Evolutionary conservation across 164 flowering plant genomes (phyloP), one percentile per base, ranked within the genome.

Genomic region (Stephania yunnanensis): DNA sequence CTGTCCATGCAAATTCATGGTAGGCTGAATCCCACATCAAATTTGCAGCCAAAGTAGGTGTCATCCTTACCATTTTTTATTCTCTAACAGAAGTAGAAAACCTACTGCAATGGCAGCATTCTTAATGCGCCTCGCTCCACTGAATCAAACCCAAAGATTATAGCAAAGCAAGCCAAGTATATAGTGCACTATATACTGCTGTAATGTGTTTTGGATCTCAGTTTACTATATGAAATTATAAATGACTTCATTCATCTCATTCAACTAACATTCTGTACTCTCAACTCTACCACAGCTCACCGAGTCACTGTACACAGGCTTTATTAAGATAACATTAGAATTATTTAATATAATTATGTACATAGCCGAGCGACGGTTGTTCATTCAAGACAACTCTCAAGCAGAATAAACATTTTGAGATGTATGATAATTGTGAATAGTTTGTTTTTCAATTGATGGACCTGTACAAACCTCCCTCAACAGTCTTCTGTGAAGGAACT

Each of bases 1-100:
- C 85, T 45, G 46, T 86, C 31, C 86, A 72, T 29, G 87, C 90
- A 22, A 86, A 86, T 69, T 86, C 88, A 0, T 87, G 90, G 66
- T 85, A 87, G 67, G 69, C 79, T 0, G 85, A 81, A 77, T 69
- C 83, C 46, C 86, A 87, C 55, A 81, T 87, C 73, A 78, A 70
- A 71, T 86, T 76, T 50, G 87, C 87, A 0, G 85, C 83, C 5
- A 42, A 31, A 0, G 80, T 78, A 6, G 85, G 90, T 5, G 88
- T 87, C 61, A 82, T 82, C 69, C 80, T 87, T 58, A 81, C 87
- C 31, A 84, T 88, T 25, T 86, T 74, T 63, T 87, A 86, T 45
- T 84, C 90, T 1, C 42, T 0, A 6, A 80, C 58, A 3, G 90
- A 86, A 65, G 19, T 86, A 0, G 76, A 80, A 10, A 87, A 87